phyloP scores from a whole-genome alignment of 2,329 filamentous ascomycete genomes.

The Didymella sp. region DNA sequence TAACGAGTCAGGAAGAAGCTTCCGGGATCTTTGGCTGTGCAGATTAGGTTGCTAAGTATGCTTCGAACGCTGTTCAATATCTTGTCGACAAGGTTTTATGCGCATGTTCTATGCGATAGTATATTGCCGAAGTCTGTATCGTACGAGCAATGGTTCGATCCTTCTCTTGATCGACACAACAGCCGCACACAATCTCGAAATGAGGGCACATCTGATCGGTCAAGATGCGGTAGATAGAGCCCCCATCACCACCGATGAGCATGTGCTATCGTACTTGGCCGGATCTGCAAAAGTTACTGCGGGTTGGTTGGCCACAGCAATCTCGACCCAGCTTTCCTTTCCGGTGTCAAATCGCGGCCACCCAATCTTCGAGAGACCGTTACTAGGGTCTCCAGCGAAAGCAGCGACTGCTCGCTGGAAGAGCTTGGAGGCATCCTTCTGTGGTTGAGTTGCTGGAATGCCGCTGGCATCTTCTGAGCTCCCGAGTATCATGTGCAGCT shows the following conservation, averaged over 20 bases:
- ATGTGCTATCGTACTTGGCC: conserved; percentile 13
- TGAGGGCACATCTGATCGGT: not conserved
- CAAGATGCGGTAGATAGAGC: conserved; percentile 14
- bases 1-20: no score
- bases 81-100: no score
- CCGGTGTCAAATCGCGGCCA: conserved; percentile 24
- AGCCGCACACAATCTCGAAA: not conserved
- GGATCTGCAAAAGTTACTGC: conserved; percentile 19
- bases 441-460: conserved; percentile 16
- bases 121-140: no score
- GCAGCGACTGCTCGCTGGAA: conserved; percentile 29
- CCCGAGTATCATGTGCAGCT: conserved; percentile 35
- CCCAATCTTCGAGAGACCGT: conserved; percentile 22
- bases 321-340: conserved; percentile 21
- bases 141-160: no score
- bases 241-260: conserved; percentile 7
- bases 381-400: conserved; percentile 25
- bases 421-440: conserved; percentile 22
- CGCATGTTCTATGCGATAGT: no score
- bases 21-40: no score
- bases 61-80: no score
- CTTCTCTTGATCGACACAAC: not conserved
- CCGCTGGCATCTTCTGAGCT: conserved; percentile 27
- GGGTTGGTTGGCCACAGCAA: conserved; percentile 19
- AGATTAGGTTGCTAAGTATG: no score